A percentile compares a stretch with the other conserved stretches of the same genome.
Evolutionary conservation across 2,329 filamentous ascomycete genomes (phyloP).

Genomic region (Diaporthe sp.): DNA sequence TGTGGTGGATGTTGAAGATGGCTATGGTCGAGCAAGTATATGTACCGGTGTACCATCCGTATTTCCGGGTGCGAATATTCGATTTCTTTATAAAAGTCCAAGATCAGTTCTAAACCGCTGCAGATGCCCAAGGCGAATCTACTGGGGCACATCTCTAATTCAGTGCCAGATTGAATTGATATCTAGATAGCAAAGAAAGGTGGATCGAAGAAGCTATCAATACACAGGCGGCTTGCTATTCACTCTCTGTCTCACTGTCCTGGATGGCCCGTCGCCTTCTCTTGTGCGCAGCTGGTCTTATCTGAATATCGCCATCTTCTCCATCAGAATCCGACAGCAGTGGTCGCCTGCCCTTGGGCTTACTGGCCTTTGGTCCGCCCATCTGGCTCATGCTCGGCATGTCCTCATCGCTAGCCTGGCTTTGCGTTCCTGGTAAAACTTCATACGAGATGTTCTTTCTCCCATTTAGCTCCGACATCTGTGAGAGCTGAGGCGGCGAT

Average conservation of each 20-base stretch:
- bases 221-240: constrained; percentile 5
- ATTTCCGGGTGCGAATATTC: too few relatives aligned
- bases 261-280: constrained; percentile 36
- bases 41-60: too few relatives aligned
- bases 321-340: constrained; percentile 31
- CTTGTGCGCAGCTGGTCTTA: constrained; percentile 40
- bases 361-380: constrained; percentile 2
- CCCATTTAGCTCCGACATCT: not conserved
- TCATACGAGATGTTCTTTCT: constrained; percentile 17
- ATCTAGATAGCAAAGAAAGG: not conserved
- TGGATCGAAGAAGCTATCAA: not conserved
- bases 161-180: not conserved
- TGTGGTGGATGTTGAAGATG: too few relatives aligned
- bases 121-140: not conserved
- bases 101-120: not conserved
- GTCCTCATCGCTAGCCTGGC: constrained; percentile 36
- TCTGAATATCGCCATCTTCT: constrained; percentile 35
- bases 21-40: too few relatives aligned
- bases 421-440: constrained; percentile 13
- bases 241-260: constrained; percentile 38
- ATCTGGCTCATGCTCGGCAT: constrained; percentile 38
- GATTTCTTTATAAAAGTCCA: not conserved
- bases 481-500: constrained; percentile 4
- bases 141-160: not conserved
- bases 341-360: not conserved